Conservation (phyloP, 1,139 yeast genomes). For the Blastobotrys malaysiensis region DNA sequence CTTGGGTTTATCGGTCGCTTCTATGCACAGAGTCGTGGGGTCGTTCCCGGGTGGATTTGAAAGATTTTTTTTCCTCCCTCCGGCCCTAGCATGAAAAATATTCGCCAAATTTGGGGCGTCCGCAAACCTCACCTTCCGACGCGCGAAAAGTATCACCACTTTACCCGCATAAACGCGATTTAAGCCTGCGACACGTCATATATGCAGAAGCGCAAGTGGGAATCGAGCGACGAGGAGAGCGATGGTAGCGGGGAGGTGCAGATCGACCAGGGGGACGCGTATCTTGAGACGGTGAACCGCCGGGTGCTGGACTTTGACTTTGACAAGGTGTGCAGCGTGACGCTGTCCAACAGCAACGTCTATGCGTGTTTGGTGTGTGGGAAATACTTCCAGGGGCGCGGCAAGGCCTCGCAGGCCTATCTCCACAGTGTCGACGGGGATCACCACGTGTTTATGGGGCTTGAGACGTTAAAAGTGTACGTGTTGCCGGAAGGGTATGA, state of each 20-base stretch:
- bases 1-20: neutral
- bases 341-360: conserved; percentile 55
- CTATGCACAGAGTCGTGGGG: neutral
- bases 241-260: neutral
- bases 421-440: conserved; percentile 55
- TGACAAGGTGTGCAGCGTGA: conserved; percentile 59
- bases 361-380: conserved; percentile 76
- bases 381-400: conserved; percentile 65
- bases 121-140: neutral
- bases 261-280: conserved; percentile 25
- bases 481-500: conserved; percentile 58
- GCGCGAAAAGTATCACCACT: neutral
- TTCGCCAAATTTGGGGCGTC: neutral
- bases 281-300: conserved; percentile 53
- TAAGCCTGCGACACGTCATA: neutral
- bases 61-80: neutral
- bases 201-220: neutral
- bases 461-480: conserved; percentile 46
- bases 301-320: conserved; percentile 61
- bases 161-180: neutral
- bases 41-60: neutral
- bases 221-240: neutral
- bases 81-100: neutral
- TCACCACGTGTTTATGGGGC: conserved; percentile 60
- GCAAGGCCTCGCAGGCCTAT: conserved; percentile 58